Conservation (phyloP, 1,139 yeast genomes). For the Magnusiomyces ingens region DNA sequence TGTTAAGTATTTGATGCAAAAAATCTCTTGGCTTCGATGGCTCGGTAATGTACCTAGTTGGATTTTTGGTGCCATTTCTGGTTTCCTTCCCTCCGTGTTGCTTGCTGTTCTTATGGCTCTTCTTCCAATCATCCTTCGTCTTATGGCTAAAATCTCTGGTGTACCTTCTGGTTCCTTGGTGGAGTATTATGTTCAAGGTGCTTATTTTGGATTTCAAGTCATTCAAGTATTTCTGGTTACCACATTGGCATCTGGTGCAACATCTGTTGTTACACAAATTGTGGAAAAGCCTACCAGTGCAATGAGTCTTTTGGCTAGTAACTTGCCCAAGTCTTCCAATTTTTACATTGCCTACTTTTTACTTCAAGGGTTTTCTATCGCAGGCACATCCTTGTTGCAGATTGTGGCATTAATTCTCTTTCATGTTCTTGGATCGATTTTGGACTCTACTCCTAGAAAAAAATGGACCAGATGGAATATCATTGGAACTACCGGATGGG, state of each 20-base stretch:
- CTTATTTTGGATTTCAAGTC: slow-evolving; percentile 85
- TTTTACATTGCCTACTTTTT: slow-evolving; percentile 52
- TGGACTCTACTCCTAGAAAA: slow-evolving; percentile 82
- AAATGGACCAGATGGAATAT: slow-evolving; percentile 67
- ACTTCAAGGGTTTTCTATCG: slow-evolving; percentile 76
- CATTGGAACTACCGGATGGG: slow-evolving; percentile 69
- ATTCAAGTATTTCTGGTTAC: slow-evolving; percentile 73
- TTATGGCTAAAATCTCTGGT: slow-evolving; percentile 69
- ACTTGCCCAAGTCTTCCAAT: slow-evolving; percentile 85
- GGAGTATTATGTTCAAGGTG: slow-evolving; percentile 75
- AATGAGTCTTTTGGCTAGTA: slow-evolving; percentile 60
- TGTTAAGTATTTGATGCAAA: slow-evolving; percentile 60
- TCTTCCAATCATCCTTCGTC: slow-evolving; percentile 72
- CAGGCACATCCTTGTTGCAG: slow-evolving; percentile 78
- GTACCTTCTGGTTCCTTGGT: slow-evolving; percentile 60
- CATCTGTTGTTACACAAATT: slow-evolving; percentile 66
- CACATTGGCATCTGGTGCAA: slow-evolving; percentile 74
- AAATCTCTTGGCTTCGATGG: slow-evolving; percentile 63
- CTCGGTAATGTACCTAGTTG: slow-evolving; percentile 59
- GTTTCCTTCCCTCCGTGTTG: slow-evolving; percentile 76
- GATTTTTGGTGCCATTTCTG: slow-evolving; percentile 75
- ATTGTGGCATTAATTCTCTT: slow-evolving; percentile 64
- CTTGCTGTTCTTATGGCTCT: slow-evolving; percentile 78
- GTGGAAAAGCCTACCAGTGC: slow-evolving; percentile 58
- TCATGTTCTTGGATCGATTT: slow-evolving; percentile 57